These are phyloP conservation scores for Pharnaceum exiguum DNA, from an alignment of 148 eudicot species.

Conservation along the genomic window DNA sequence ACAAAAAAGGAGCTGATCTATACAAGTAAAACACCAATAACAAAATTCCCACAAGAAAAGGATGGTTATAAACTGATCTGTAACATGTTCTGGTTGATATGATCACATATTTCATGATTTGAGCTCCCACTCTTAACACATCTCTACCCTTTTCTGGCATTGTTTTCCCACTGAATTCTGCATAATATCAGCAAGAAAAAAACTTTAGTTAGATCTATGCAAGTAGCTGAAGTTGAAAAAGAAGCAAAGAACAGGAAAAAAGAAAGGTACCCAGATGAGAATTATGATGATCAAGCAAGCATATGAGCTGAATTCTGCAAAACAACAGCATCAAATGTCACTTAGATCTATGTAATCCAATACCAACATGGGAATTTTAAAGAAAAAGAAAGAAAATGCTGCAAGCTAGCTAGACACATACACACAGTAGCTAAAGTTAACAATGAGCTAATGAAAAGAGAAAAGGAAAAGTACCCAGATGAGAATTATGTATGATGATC, in stretches of 20 bases:
- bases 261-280: no score
- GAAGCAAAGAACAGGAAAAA: no score
- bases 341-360: no score
- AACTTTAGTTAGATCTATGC: no score
- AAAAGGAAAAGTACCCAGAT: not conserved
- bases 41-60: conserved; percentile 49
- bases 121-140: conserved; percentile 35
- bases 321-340: no score
- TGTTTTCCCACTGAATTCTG: conserved; percentile 8
- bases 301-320: no score
- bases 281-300: no score
- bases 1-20: conserved; percentile 55
- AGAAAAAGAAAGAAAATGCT: no score
- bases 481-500: not conserved
- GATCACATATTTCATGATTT: conserved; percentile 36
- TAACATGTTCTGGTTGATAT: conserved; percentile 31
- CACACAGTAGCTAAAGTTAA: no score
- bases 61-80: conserved; percentile 54
- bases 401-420: no score
- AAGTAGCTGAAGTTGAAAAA: not conserved
- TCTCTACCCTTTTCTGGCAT: conserved; percentile 27
- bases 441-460: not conserved
- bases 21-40: conserved; percentile 42
- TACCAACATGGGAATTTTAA: no score
- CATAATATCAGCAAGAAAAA: conserved; percentile 1